phyloP scores from a whole-genome alignment of 2,329 filamentous ascomycete genomes.

The Colletotrichum sp. region DNA sequence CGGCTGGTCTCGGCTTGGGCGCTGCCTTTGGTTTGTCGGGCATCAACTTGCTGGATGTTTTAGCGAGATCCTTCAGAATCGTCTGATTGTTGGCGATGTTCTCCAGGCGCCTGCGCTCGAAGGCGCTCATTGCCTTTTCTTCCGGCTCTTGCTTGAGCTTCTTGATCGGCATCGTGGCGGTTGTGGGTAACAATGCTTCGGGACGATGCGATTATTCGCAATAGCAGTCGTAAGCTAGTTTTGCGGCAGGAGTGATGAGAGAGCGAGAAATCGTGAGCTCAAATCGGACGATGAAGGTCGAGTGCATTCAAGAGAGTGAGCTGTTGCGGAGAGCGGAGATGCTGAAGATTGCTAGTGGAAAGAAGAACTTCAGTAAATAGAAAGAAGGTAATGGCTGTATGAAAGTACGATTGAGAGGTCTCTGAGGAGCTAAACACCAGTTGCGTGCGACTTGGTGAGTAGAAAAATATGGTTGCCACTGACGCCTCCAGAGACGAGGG shows the following conservation, averaged over 20 bases:
- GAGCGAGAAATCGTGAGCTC: not conserved
- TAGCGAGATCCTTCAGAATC: slow-evolving; percentile 77
- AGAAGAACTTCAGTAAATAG: not conserved
- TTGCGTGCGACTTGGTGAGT: not conserved
- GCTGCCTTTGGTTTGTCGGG: slow-evolving; percentile 62
- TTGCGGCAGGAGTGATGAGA: rapidly evolving
- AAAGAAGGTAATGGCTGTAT: not conserved
- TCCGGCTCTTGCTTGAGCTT: slow-evolving; percentile 45
- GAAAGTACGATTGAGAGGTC: not conserved
- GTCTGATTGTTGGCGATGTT: slow-evolving; percentile 89
- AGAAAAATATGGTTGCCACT: not conserved
- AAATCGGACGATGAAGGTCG: not conserved
- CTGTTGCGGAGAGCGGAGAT: rapidly evolving
- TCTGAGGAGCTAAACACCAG: rapidly evolving
- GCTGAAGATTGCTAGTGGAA: not conserved
- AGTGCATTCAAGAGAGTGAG: not conserved
- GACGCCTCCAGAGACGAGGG: not conserved
- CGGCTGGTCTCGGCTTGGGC: slow-evolving; percentile 37
- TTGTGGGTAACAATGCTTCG: not conserved
- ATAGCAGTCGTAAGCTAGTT: not conserved
- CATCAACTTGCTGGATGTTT: slow-evolving; percentile 71
- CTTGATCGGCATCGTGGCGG: slow-evolving; percentile 47
- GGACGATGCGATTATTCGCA: not conserved
- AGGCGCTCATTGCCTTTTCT: slow-evolving; percentile 71
- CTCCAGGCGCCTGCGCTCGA: slow-evolving; percentile 82